Evolutionary conservation across 208 protist species (phyloP), one percentile per base, ranked within the genome.

Genomic region (Tritrichomonas foetus): DNA sequence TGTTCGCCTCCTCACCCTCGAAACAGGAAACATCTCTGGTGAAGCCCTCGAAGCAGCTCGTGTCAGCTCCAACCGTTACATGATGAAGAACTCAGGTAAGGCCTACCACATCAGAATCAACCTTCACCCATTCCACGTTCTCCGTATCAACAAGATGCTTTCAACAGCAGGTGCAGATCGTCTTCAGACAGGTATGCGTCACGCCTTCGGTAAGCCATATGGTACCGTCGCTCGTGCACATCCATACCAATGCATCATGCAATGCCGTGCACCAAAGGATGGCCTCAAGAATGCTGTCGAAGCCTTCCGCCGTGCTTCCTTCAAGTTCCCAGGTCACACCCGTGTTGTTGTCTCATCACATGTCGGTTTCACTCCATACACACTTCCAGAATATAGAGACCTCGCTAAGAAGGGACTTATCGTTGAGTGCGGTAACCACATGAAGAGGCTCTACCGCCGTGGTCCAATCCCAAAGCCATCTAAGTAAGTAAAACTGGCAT

Each of bases 61-160:
- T 98, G 99, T 99, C 96, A 97, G 97, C 94, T 96, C 96, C 96
- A 99, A 99, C 98, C 99, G 99, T 96, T 99, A 99, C 97, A 98
- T 99, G 96, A 95, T 97, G 94, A 99, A 99, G 96, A 96, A 95
- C 36, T 47, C 95, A 92, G 98, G 98, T 95, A 99, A 99, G 97
- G 98, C 99, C 69, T 99, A 99, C 97, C 98, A 99, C 96, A 97
- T 99, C 95, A 97, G 99, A 94, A 97, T 99, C 93, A 98, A 98
- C 95, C 97, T 98, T 94, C 99, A 99, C 96, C 98, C 98, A 84
- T 99, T 97, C 97, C 98, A 99, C 96, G 98, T 99, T 93, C 94
- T 99, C 69, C n/a, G n/a, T n/a, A n/a, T n/a, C n/a, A n/a, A n/a
- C n/a, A n/a, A n/a, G n/a, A n/a, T n/a, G 99, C 97, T 99, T 95